These are phyloP conservation scores for Volvox reticuliferus DNA, from an alignment of 139 green algal genomes.

Conservation along the genomic window DNA sequence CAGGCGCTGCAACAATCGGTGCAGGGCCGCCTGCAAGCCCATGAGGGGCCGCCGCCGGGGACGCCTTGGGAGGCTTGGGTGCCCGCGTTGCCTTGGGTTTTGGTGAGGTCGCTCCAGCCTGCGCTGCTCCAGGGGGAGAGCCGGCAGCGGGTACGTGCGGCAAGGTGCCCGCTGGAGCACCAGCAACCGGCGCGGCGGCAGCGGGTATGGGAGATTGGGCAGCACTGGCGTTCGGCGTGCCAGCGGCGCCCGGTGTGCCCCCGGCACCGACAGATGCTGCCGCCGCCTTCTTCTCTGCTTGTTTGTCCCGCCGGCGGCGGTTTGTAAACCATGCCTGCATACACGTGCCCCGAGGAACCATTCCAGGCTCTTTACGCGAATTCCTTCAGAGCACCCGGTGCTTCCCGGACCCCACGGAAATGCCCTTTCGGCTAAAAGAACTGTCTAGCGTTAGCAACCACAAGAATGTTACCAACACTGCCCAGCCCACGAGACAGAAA, in stretches of 20 bases:
- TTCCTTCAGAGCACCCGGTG: too few relatives aligned
- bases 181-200: not conserved
- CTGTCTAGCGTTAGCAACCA: too few relatives aligned
- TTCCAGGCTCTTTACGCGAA: too few relatives aligned
- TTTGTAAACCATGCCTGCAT: conserved; percentile 82
- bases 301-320: conserved; percentile 70
- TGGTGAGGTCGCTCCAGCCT: not conserved
- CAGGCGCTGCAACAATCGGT: not conserved
- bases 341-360: not conserved
- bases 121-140: not conserved
- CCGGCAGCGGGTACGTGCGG: not conserved
- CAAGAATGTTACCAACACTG: too few relatives aligned
- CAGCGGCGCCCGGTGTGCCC: not conserved
- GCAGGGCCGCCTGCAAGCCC: not conserved
- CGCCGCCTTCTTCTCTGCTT: conserved; percentile 45
- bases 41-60: not conserved
- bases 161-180: conserved; percentile 19
- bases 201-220: not conserved
- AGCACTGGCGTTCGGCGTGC: not conserved
- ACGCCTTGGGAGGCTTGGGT: not conserved
- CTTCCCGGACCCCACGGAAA: too few relatives aligned
- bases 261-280: not conserved
- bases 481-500: too few relatives aligned
- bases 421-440: too few relatives aligned
- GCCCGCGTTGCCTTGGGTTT: conserved; percentile 23